Base-by-base conservation (phyloP, 257 asterid genomes). In the Coffea canephora region DNA sequence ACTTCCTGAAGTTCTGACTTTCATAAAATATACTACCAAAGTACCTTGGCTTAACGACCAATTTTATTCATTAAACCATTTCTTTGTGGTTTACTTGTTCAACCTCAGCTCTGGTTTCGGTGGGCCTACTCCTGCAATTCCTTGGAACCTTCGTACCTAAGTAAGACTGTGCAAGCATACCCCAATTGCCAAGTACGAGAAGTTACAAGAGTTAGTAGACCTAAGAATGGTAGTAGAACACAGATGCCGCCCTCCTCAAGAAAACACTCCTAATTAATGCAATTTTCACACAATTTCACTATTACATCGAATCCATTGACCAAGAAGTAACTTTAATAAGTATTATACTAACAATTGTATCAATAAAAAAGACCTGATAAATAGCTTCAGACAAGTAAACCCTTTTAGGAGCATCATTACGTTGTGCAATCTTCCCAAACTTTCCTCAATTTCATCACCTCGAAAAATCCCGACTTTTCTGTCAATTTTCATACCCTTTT, bases 391-490 rank as follows among this genome's bases (percentile, higher is more conserved):
- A 83, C 82, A 80, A 80, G 74, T 34, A 57, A 73, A 8, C 79
- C 45, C 84, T 83, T 83, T 80, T 67, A 61, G 31, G 13, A 14
- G 65, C 34, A 77, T 72, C 66, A 43, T 21, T 39, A 55, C 19
- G 39, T 61, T 12, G 54, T 43, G 3, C 25, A 4, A 6, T 67
- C 74, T 21, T 25, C 21, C 21, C 18, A 18, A 8, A 10, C 15
- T 52, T 65, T 48, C 84, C 57, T 84, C 84, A 77, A 77, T 77
- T 80, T 48, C 70, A 73, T 80, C 84, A 69, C 36, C 3, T 76
- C 66, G 31, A 21, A 7, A 65, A 27, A 27, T 27, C 43, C 70
- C 43, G 31, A 13, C 34, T 65, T 25, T 49, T 41, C 75, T 8
- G 1, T 46, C 70, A 65, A 81, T 70, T 55, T 68, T 19, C 76